Evolutionary conservation across 495 filamentous ascomycete genomes (phyloP), one percentile per base, ranked within the genome.

Genomic region (Aspergillus indologenus): DNA sequence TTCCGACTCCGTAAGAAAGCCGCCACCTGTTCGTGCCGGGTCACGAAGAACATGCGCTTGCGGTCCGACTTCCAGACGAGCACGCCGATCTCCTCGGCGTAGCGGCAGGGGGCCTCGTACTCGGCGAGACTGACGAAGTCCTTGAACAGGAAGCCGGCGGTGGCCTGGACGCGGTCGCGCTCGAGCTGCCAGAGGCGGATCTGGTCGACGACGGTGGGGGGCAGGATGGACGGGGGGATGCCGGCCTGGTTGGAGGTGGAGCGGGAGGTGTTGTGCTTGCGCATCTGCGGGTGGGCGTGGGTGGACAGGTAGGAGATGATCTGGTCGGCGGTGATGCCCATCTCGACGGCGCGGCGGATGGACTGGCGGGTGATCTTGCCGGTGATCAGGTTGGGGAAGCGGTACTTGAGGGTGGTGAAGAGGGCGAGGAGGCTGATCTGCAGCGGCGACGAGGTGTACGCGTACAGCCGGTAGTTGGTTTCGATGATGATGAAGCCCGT

Each of bases 391-490:
- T 95, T 94, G 0, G 90, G 89, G 71, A 93, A 96, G 58, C 93
- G 91, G 69, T 88, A 88, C 57, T 85, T 86, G 48, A 98, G 86
- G 18, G 86, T 85, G 26, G 86, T 82, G 75, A 98, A 98, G 59
- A 98, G 87, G 31, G 86, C 84, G n/a, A 98, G 85, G 50, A 98
- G 89, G 54, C 91, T 90, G 62, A 97, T 98, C 70, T 96, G 92
- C 0, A 98, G 82, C 0, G 90, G 90, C 0, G 91, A 96, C 22
- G 85, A 85, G 6, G 95, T 97, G 76, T 98, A 98, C 29, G 94
- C 94, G 75, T 98, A 98, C 62, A 98, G 74, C 24, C 94, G 90
- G 76, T 97, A 97, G 76, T 98, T 98, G n/a, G 94, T 98, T 79
- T 98, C 94, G 63, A 98, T 81, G 63, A 98, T 89, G 66, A 98